Base-by-base conservation (phyloP, 768 basidiomycete species). In the Grammothele lineata region DNA sequence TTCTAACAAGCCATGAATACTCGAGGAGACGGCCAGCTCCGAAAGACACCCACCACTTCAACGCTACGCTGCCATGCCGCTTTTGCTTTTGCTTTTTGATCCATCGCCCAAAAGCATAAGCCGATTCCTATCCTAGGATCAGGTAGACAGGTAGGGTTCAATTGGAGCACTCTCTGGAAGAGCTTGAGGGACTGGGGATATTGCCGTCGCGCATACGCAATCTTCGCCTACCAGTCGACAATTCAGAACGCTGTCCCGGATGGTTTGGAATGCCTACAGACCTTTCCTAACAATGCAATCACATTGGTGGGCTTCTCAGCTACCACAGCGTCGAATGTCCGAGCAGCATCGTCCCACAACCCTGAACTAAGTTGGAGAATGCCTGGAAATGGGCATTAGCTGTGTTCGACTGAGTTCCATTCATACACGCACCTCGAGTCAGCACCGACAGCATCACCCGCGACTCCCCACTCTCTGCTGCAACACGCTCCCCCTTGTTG, bases 121-220 rank as follows among this genome's bases (percentile, higher is more conserved):
- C 96, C 96, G 33, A 98, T 91, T 15, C 96, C 96, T 47, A 98
- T 87, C 6, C 96, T 81, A 26, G 96, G 95, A 64, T 99, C 95
- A 0, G 95, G 96, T 21, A 75, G 69, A 66, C 89, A 92, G 15
- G 75, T 67, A 0, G 95, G 93, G 45, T 81, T 83, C 34, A 87
- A 75, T 24, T 77, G 72, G 10, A 98, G 73, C 8, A 94, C 85
- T 39, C 83, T 81, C 62, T 97, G 95, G 63, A 95, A 97, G 5
- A 84, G 60, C 53, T 85, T 84, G 22, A 99, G 75, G 3, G 96
- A 85, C 37, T 85, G 82, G 21, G 81, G 75, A 57, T 81, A 90
- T 55, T 85, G 79, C 36, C 89, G 76, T 43, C 83, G 75, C 8
- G 87, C 80, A 61, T 93, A 94, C 11, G 89, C 71, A 45, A 96